Evolutionary conservation across 805 yeast species (phyloP).

Genomic region (Ogataea haglerorum): DNA sequence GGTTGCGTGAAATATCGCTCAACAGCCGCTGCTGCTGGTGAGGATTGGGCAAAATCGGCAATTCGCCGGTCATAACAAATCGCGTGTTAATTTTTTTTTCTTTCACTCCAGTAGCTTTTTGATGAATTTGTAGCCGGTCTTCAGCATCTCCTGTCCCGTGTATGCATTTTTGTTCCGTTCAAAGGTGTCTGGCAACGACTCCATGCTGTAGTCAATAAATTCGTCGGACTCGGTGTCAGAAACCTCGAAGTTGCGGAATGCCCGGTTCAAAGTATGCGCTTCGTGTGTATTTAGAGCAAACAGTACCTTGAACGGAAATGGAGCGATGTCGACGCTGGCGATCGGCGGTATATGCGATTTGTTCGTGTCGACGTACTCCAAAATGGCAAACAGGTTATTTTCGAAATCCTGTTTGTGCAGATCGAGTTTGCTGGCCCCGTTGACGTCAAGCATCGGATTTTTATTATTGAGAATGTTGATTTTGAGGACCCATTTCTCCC

Average conservation of each 20-base stretch:
- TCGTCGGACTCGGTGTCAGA: conserved; percentile 8
- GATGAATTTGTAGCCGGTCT: conserved; percentile 36
- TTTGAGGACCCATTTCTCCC: conserved; percentile 71
- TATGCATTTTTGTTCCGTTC: conserved; percentile 19
- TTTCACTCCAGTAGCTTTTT: conserved; percentile 34
- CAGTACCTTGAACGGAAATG: conserved; percentile 54
- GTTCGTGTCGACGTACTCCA: conserved; percentile 50
- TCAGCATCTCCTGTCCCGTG: conserved; percentile 31
- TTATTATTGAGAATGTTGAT: conserved; percentile 39
- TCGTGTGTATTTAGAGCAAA: conserved; percentile 28
- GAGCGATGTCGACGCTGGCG: conserved; percentile 58
- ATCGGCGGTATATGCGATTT: conserved; percentile 75
- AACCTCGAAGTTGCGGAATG: conserved; percentile 20
- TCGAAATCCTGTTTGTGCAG: conserved; percentile 38
- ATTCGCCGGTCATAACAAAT: conserved; percentile 10
- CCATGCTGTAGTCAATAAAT: conserved; percentile 24
- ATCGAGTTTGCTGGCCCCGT: conserved; percentile 16
- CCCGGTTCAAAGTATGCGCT: conserved; percentile 25
- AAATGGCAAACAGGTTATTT: conserved; percentile 41
- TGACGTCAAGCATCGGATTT: conserved; percentile 14
- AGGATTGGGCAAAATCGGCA: conserved; percentile 25
- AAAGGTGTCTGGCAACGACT: conserved; percentile 27
- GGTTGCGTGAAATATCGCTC: conserved; percentile 10
- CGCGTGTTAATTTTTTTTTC: conserved; percentile 2
- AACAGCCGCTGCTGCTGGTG: conserved; percentile 18